These are phyloP conservation scores for Torulaspora delbrueckii DNA, from an alignment of 805 yeast genomes.

Conservation along the genomic window DNA sequence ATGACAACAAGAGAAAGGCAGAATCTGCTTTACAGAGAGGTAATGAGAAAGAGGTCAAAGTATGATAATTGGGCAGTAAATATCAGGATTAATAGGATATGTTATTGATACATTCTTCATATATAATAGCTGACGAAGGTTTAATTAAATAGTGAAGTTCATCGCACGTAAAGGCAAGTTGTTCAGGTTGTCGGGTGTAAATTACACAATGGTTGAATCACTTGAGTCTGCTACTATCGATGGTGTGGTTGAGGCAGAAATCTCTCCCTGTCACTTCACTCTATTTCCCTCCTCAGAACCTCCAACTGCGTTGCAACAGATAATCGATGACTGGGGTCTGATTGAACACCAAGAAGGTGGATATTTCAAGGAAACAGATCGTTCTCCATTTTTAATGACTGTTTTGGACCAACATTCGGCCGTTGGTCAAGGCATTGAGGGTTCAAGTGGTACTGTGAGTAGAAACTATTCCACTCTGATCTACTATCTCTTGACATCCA, in stretches of 20 bases:
- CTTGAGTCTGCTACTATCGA: slow-evolving; percentile 16
- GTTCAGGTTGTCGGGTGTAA: not conserved
- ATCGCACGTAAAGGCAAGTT: not conserved
- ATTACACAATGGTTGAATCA: not conserved
- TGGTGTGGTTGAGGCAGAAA: slow-evolving; percentile 11
- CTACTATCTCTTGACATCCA: slow-evolving; percentile 49
- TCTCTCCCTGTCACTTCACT: slow-evolving; percentile 18
- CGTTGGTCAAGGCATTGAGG: slow-evolving; percentile 2
- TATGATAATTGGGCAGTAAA: not conserved
- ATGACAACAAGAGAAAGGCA: slow-evolving; percentile 25
- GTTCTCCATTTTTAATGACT: slow-evolving; percentile 43
- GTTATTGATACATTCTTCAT: slow-evolving; percentile 1
- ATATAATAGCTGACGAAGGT: not conserved
- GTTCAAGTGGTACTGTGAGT: slow-evolving; percentile 9
- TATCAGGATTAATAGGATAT: not conserved
- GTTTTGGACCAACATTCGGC: slow-evolving; percentile 27
- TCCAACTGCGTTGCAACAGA: slow-evolving; percentile 25
- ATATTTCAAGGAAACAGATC: slow-evolving; percentile 52
- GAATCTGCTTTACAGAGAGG: slow-evolving; percentile 17
- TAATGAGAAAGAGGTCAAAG: slow-evolving; percentile 15
- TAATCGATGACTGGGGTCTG: slow-evolving; percentile 38
- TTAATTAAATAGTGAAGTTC: not conserved
- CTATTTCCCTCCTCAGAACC: slow-evolving; percentile 20
- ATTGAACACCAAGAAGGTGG: slow-evolving; percentile 53
- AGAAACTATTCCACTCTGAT: slow-evolving; percentile 49